Conservation (phyloP, 345 rosid genomes). For the Punica granatum region DNA sequence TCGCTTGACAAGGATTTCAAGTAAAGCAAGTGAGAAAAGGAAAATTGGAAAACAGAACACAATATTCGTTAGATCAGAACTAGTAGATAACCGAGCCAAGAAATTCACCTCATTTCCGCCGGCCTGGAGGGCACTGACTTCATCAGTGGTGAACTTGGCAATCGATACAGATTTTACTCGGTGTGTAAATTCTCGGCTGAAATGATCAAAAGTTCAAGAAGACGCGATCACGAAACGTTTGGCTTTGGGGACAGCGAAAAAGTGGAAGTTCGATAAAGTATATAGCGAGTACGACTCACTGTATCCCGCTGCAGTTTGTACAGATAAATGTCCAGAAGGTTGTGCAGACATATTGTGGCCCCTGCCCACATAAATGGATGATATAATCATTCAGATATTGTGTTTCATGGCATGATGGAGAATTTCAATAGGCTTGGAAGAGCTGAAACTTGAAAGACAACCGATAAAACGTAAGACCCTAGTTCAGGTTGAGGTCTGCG, state of each 20-base stretch:
- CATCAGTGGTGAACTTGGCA: conserved; percentile 82
- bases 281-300: conserved; percentile 37
- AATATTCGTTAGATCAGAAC: not conserved
- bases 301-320: conserved; percentile 77
- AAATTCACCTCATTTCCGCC: conserved; percentile 75
- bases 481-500: not conserved
- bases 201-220: conserved; percentile 5
- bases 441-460: not conserved
- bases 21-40: not conserved
- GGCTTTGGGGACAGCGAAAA: too few relatives aligned
- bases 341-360: conserved; percentile 93
- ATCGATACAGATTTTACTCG: conserved; percentile 85
- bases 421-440: not conserved
- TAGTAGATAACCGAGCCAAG: conserved; percentile 6
- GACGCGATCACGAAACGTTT: not conserved
- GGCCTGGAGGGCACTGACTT: conserved; percentile 67
- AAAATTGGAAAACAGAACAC: not conserved
- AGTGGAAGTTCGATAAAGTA: not conserved
- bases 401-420: not conserved
- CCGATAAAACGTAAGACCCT: not conserved
- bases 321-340: conserved; percentile 86
- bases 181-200: conserved; percentile 87
- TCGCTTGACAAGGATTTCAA: conserved; percentile 26
- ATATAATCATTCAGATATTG: not conserved
- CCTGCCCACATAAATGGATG: conserved; percentile 33